Evolutionary conservation across 1,284 basidiomycete species (phyloP), one percentile per base, ranked within the genome.

Genomic region (Trichosporon sp.): DNA sequence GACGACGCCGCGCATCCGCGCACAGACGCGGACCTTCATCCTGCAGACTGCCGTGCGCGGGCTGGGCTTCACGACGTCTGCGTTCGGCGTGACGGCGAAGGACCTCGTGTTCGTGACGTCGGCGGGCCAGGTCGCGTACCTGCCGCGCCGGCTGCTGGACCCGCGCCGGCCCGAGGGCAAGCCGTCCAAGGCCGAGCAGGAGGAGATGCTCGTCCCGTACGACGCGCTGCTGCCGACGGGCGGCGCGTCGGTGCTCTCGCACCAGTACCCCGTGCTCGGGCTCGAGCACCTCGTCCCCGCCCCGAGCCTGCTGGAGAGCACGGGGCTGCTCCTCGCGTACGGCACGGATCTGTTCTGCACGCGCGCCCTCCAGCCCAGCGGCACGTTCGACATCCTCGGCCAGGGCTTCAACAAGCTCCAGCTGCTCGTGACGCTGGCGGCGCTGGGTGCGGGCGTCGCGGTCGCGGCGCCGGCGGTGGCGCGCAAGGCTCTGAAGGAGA

Each of bases 331-430:
- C 11, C 89, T 98, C 74, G 89, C 89, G 0, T 89, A 90, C 73
- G 95, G 95, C 4, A 86, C 95, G 15, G 96, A 98, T 82, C 85
- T 95, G 72, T 96, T 98, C 86, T 84, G 89, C 32, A 92, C 92
- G 6, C 87, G 92, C 15, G 77, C 77, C 9, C 87, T 93, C 3
- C 88, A 92, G 44, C 94, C 97, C 0, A 93, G 92, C 2, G 90
- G 89, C 29, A 93, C 92, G 29, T 99, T 99, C 77, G 96, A 99
- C 78, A 89, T 96, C n/a, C 87, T 97, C 13, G 92, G 88, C 78
- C 89, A 92, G 82, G 88, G 87, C 77, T 99, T 99, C 83, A 98
- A 98, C 85, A 98, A 98, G 85, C 85, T 85, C 0, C 96, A 99
- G 83, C 86, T 99, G 32, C 87, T 97, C 71, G 80, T 95, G 56